Conservation (phyloP, 2,329 filamentous ascomycete genomes). For the Pseudocercospora fijiensis region DNA sequence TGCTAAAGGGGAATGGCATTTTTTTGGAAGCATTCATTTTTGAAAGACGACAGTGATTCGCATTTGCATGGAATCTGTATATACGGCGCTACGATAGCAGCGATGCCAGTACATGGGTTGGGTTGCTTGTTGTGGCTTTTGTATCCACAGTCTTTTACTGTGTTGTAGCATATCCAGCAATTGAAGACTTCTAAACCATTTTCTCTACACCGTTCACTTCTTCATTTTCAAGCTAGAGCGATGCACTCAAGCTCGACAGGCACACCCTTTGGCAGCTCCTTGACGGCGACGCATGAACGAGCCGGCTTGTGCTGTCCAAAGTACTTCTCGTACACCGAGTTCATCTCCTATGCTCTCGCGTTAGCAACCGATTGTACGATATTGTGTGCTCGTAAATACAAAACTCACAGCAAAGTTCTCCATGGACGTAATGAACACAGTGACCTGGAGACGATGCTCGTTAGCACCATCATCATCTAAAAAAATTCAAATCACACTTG, state of each 20-base stretch:
- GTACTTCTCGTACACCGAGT: conserved; percentile 79
- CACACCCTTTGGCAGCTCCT: conserved; percentile 81
- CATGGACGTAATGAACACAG: conserved; percentile 90
- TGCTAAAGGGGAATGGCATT: not conserved
- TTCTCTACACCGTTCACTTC: not conserved
- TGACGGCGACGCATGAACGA: conserved; percentile 86
- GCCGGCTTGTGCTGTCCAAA: conserved; percentile 74
- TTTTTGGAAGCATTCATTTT: not conserved
- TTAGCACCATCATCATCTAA: conserved; percentile 16
- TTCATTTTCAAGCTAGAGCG: conserved; percentile 50
- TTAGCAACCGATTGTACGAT: not conserved
- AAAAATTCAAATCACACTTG: not conserved
- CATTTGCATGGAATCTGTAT: conserved; percentile 1
- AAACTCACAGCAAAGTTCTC: conserved; percentile 73
- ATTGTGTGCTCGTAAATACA: not conserved
- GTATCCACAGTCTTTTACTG: not conserved
- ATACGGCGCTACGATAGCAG: conserved; percentile 1
- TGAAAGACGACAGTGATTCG: not conserved
- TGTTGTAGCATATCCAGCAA: conserved; percentile 8
- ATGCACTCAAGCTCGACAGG: conserved; percentile 90
- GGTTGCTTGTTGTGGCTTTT: not conserved
- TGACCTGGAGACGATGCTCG: conserved; percentile 38
- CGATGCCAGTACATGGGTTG: not conserved
- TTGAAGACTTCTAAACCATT: not conserved
- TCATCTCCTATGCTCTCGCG: conserved; percentile 46